Percentiles rank a stretch among this genome's conserved stretches.
Conservation (phyloP, 1,284 basidiomycete genomes). For the Puccinia hordei region DNA sequence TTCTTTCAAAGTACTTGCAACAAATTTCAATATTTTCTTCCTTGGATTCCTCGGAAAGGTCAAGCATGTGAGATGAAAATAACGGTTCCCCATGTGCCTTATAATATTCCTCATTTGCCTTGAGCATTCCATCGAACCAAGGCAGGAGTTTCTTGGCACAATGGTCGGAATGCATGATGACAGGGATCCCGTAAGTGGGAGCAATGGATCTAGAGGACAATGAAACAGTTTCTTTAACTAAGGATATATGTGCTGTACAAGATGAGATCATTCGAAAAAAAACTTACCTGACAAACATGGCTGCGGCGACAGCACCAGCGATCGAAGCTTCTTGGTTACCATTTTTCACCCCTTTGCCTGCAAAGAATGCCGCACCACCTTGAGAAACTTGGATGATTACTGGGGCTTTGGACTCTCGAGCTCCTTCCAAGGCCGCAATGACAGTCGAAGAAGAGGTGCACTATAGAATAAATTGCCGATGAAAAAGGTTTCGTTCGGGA, state of each 20-base stretch:
- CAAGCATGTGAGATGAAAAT: slow-evolving; percentile 94
- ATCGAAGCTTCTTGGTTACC: slow-evolving; percentile 97
- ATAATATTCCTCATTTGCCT: slow-evolving; percentile 91
- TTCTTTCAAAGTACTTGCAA: slow-evolving; percentile 91
- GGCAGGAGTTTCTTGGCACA: slow-evolving; percentile 97
- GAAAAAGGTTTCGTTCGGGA: background rate
- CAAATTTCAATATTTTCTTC: slow-evolving; percentile 95
- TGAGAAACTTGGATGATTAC: slow-evolving; percentile 98
- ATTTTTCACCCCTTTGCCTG: slow-evolving; percentile 93
- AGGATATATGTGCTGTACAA: background rate
- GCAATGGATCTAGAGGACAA: slow-evolving; percentile 41
- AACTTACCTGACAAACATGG: slow-evolving; percentile 76
- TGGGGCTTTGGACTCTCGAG: slow-evolving; percentile 89
- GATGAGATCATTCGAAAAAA: slow-evolving; percentile 63
- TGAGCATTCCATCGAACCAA: slow-evolving; percentile 99
- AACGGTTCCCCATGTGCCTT: slow-evolving; percentile 85
- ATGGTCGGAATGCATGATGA: slow-evolving; percentile 98
- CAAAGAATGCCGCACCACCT: slow-evolving; percentile 93
- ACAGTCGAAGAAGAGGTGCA: slow-evolving; percentile 74
- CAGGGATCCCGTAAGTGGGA: slow-evolving; percentile 66
- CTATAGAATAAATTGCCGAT: slow-evolving; percentile 14
- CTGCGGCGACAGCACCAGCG: slow-evolving; percentile 85
- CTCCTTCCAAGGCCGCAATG: slow-evolving; percentile 84
- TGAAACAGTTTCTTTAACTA: background rate
- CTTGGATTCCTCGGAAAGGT: slow-evolving; percentile 96